phyloP scores from a whole-genome alignment of 352 stramenopile species.

The Pythium utonaiense region DNA sequence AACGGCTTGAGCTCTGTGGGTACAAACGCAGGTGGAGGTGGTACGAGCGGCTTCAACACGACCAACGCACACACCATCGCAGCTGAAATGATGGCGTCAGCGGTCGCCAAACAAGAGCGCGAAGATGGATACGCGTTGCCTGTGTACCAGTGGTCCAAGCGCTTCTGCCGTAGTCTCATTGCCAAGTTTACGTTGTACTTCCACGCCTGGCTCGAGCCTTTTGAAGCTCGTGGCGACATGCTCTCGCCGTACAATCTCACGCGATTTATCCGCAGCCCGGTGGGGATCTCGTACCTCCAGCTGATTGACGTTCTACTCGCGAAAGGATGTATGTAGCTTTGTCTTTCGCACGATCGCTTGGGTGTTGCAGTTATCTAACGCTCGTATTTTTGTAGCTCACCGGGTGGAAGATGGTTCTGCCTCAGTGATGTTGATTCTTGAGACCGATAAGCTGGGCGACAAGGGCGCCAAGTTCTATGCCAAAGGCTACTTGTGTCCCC shows the following conservation, averaged over 20 bases:
- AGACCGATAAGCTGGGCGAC: slow-evolving; percentile 70
- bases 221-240: slow-evolving; percentile 55
- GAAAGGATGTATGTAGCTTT: slow-evolving; percentile 46
- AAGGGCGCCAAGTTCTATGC: slow-evolving; percentile 76
- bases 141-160: slow-evolving; percentile 78
- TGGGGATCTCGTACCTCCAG: slow-evolving; percentile 79
- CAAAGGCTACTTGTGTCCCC: slow-evolving; percentile 72
- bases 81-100: slow-evolving; percentile 78
- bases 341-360: slow-evolving; percentile 5
- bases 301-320: slow-evolving; percentile 77
- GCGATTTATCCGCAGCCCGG: slow-evolving; percentile 66
- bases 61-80: slow-evolving; percentile 43
- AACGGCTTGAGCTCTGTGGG: slow-evolving; percentile 22
- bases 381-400: slow-evolving; percentile 29
- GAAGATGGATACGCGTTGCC: slow-evolving; percentile 77
- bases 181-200: slow-evolving; percentile 86
- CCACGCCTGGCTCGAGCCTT: slow-evolving; percentile 66
- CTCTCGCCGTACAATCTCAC: slow-evolving; percentile 64
- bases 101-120: slow-evolving; percentile 66
- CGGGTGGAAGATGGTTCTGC: slow-evolving; percentile 43
- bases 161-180: slow-evolving; percentile 80
- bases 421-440: slow-evolving; percentile 69
- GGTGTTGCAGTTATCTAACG: slow-evolving; percentile 2
- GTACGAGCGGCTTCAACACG: slow-evolving; percentile 30
- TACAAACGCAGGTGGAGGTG: slow-evolving; percentile 17